Evolutionary conservation across 306 rosid species (phyloP).

Genomic region (Malus asiatica): DNA sequence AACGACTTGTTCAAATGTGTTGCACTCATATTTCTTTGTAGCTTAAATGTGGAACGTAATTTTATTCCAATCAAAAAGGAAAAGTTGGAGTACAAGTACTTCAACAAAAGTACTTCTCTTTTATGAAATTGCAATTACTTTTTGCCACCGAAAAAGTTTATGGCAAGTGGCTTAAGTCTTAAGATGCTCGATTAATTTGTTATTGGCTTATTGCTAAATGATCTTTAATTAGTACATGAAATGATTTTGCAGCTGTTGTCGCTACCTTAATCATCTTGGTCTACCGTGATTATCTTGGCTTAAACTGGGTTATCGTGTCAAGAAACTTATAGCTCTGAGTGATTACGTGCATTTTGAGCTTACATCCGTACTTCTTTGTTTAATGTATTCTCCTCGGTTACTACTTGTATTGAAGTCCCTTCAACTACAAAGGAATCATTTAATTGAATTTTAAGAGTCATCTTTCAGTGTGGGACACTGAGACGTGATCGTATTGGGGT

Average conservation of each 20-base stretch:
- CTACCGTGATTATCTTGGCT: not conserved
- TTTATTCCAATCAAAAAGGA: not conserved
- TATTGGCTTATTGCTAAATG: not conserved
- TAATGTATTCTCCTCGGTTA: not conserved
- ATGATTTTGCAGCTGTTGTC: not conserved
- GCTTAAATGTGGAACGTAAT: not conserved
- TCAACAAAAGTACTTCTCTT: not conserved
- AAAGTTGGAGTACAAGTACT: not conserved
- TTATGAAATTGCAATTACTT: not conserved
- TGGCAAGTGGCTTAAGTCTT: slow-evolving; percentile 7
- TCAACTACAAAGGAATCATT: not conserved
- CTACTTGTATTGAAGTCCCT: not conserved
- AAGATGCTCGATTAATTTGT: slow-evolving; percentile 13
- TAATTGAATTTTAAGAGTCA: not conserved
- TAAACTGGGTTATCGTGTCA: too few species aligned
- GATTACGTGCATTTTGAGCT: not conserved
- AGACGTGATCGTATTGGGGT: not conserved
- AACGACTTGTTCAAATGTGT: not conserved
- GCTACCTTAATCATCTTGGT: not conserved
- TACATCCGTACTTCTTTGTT: not conserved
- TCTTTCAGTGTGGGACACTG: not conserved
- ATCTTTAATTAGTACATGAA: not conserved
- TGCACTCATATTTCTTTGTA: not conserved
- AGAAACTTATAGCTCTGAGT: too few species aligned
- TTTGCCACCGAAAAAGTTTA: not conserved